Percentiles rank a stretch among this genome's conserved stretches.
Evolutionary conservation across 176 grass and related monocot species (phyloP).

Genomic region (Oryza australiensis): DNA sequence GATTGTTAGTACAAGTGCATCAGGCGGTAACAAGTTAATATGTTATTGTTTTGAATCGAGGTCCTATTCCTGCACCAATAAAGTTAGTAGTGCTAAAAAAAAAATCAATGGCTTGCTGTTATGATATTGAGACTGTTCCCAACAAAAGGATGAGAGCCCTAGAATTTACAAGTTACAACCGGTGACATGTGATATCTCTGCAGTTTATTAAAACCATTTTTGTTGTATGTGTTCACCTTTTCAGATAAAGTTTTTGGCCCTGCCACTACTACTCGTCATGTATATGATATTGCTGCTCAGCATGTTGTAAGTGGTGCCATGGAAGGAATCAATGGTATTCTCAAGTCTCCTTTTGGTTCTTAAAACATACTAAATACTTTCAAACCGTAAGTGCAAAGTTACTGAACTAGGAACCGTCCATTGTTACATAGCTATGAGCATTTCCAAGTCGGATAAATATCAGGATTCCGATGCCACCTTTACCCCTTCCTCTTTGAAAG

Average conservation of each 20-base stretch:
- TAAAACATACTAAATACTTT: neutral
- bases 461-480: neutral
- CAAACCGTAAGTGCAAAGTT: constrained; percentile 23
- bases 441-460: neutral
- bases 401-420: neutral
- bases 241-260: constrained; percentile 98
- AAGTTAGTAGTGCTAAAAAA: neutral
- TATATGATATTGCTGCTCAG: constrained; percentile 91
- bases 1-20: constrained; percentile 9
- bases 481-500: neutral
- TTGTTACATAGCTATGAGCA: constrained; percentile 20
- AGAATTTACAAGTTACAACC: neutral
- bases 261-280: constrained; percentile 85
- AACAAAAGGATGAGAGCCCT: neutral
- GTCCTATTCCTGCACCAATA: neutral
- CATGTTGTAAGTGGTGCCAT: constrained; percentile 96
- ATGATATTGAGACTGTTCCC: constrained; percentile 8
- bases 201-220: constrained; percentile 23
- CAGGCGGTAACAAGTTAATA: neutral
- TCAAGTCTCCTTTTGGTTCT: constrained; percentile 29
- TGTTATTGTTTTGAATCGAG: constrained; percentile 14
- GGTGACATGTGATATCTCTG: neutral
- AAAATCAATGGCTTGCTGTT: neutral
- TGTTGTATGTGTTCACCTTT: constrained; percentile 16
- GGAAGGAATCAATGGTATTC: constrained; percentile 97